phyloP scores from a whole-genome alignment of 768 basidiomycete species.

The Cystofilobasidium macerans region DNA sequence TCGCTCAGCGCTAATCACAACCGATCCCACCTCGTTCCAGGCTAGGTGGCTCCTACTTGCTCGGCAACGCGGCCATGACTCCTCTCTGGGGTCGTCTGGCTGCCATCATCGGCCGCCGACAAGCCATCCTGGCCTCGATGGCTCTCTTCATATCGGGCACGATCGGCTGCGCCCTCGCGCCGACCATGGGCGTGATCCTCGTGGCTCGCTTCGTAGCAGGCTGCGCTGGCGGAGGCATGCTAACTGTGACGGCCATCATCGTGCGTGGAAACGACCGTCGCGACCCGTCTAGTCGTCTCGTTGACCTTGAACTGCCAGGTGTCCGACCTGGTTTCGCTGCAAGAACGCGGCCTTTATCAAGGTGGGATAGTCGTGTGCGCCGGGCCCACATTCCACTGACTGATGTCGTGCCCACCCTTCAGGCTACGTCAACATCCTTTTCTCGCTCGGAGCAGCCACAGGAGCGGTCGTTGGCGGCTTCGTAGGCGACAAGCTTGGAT shows the following conservation, averaged over 20 bases:
- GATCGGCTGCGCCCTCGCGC: slow-evolving; percentile 9
- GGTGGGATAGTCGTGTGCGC: no score
- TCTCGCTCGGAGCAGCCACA: slow-evolving; percentile 29
- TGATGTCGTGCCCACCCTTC: no score
- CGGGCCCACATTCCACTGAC: no score
- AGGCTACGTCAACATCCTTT: slow-evolving; percentile 30
- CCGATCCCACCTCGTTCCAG: background rate
- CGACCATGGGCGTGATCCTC: slow-evolving; percentile 9
- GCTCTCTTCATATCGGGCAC: slow-evolving; percentile 6
- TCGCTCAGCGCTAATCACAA: no score
- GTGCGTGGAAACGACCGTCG: background rate
- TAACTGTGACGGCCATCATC: background rate
- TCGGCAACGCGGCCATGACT: slow-evolving; percentile 7
- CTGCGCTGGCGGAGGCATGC: slow-evolving; percentile 19
- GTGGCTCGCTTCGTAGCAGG: slow-evolving; percentile 4
- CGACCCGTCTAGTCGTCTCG: background rate
- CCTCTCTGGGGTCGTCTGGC: slow-evolving; percentile 20
- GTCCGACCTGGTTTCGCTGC: slow-evolving; percentile 32
- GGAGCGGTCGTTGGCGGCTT: slow-evolving; percentile 33
- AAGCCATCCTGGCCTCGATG: slow-evolving; percentile 9
- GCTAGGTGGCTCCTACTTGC: slow-evolving; percentile 1
- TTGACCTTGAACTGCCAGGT: background rate
- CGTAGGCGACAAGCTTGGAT: slow-evolving; percentile 31
- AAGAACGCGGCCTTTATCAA: slow-evolving; percentile 35
- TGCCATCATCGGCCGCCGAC: slow-evolving; percentile 17